Evolutionary conservation across 2,329 filamentous ascomycete species (phyloP).

Genomic region (Scorias spongiosa): DNA sequence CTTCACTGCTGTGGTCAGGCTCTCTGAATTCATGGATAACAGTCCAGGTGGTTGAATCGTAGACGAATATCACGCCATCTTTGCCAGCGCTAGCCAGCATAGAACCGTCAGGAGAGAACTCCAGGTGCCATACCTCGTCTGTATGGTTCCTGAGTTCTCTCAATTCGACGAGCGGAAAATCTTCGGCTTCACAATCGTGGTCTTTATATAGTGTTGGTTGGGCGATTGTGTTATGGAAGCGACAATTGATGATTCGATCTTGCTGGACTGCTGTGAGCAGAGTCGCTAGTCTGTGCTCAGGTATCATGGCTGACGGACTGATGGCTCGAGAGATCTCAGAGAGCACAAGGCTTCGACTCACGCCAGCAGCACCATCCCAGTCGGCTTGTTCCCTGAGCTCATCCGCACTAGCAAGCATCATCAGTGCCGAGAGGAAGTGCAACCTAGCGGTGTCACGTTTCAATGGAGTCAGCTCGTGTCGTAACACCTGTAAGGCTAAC

Average conservation of each 20-base stretch:
- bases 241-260: conserved; percentile 65
- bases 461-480: conserved; percentile 74
- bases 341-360: conserved; percentile 59
- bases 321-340: conserved; percentile 79
- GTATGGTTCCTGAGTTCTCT: conserved; percentile 56
- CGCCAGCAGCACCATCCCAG: conserved; percentile 70
- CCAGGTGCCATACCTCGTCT: conserved; percentile 82
- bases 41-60: conserved; percentile 58
- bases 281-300: conserved; percentile 70
- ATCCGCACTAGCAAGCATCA: conserved; percentile 73
- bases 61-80: conserved; percentile 63
- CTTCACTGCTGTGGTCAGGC: conserved; percentile 12
- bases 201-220: conserved; percentile 80
- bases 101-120: conserved; percentile 77
- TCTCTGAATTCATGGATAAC: conserved; percentile 35
- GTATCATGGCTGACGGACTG: conserved; percentile 92
- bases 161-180: conserved; percentile 62
- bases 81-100: conserved; percentile 70
- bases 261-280: conserved; percentile 73
- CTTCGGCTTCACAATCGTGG: conserved; percentile 63
- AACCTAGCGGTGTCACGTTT: conserved; percentile 63
- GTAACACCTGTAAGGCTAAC: conserved; percentile 65
- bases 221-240: conserved; percentile 70
- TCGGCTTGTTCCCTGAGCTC: conserved; percentile 61
- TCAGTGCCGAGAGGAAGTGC: conserved; percentile 68